Base-by-base conservation (phyloP, 805 yeast genomes). In the Saccharomycopsis sp. region DNA sequence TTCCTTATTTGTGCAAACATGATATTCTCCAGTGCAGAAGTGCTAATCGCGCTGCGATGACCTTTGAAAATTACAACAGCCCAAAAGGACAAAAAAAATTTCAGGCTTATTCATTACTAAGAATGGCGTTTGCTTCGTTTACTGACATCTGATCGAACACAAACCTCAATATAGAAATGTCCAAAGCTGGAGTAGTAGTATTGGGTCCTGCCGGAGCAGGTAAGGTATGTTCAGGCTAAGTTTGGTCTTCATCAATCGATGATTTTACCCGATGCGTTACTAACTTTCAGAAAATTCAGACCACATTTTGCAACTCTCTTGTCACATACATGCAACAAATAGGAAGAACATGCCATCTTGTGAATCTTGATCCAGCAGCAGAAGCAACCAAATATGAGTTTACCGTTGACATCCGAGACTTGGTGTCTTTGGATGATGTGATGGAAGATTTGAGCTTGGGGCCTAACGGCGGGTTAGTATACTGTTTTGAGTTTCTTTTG, bases 121-220 rank as follows among this genome's bases (percentile, higher is more conserved):
- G n/a, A n/a, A n/a, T n/a, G n/a, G n/a, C n/a, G n/a, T n/a, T n/a
- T n/a, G n/a, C n/a, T n/a, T n/a, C n/a, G n/a, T n/a, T n/a, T n/a
- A n/a, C n/a, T n/a, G n/a, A n/a, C n/a, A n/a, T n/a, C n/a, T n/a
- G n/a, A n/a, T n/a, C n/a, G n/a, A n/a, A n/a, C n/a, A n/a, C n/a
- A n/a, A n/a, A n/a, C n/a, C n/a, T n/a, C n/a, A n/a, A n/a, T n/a
- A n/a, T 25, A n/a, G n/a, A 25, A 17, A 89, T 92, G 98, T 86
- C 96, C 3, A 71, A 95, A 63, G 95, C 87, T 2, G 98, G 97
- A 43, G 89, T 86, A 9, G 64, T 92, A 48, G 95, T 88, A 1
- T 62, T 92, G 50, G 98, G 98, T 1, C 98, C 98, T 15, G 98
- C 98, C 1, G 98, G 98, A 29, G 97, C 83, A 7, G 98, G 98